Percentiles rank a stretch among this genome's conserved stretches.
These are phyloP conservation scores for Haplosporangium sp. DNA, from an alignment of 371 early-diverging fungal genomes.

Conservation along the genomic window DNA sequence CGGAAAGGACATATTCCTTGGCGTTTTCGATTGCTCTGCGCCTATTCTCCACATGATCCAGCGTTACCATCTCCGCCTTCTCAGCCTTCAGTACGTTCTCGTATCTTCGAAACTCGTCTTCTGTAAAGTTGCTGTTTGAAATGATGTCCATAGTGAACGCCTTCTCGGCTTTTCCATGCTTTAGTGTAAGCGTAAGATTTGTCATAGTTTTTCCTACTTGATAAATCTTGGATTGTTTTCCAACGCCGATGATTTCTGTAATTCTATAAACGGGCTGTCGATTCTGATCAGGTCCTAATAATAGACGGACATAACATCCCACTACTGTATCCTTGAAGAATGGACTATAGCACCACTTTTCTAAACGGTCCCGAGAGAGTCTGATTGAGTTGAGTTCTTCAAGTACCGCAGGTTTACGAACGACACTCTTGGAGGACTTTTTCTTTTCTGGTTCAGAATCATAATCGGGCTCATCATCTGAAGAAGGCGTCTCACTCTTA, in stretches of 20 bases:
- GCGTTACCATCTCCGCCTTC: slow-evolving; percentile 59
- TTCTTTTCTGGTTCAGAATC: slow-evolving; percentile 52
- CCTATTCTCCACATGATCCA: slow-evolving; percentile 68
- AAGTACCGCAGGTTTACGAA: slow-evolving; percentile 64
- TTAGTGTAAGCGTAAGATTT: slow-evolving; percentile 70
- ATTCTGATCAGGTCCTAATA: slow-evolving; percentile 67
- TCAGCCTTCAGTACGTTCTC: slow-evolving; percentile 65
- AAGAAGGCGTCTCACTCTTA: slow-evolving; percentile 43
- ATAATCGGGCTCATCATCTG: slow-evolving; percentile 37
- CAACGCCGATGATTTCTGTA: slow-evolving; percentile 72
- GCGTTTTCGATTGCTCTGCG: slow-evolving; percentile 68
- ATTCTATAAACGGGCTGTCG: slow-evolving; percentile 69
- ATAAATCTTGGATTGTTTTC: slow-evolving; percentile 73
- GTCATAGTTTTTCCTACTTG: slow-evolving; percentile 67
- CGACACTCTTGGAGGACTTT: slow-evolving; percentile 48
- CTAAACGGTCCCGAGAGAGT: slow-evolving; percentile 71
- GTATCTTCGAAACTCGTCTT: slow-evolving; percentile 74
- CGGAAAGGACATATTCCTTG: slow-evolving; percentile 73
- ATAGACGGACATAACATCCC: slow-evolving; percentile 77
- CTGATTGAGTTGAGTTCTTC: slow-evolving; percentile 73
- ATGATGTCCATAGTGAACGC: slow-evolving; percentile 80
- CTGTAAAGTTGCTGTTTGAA: slow-evolving; percentile 76
- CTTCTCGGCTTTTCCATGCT: slow-evolving; percentile 76
- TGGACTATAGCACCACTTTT: slow-evolving; percentile 80
- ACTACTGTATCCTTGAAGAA: slow-evolving; percentile 75